Evolutionary conservation across 306 rosid genomes (phyloP), one percentile per base, ranked within the genome.

Genomic region (Ochetophila trinervis): DNA sequence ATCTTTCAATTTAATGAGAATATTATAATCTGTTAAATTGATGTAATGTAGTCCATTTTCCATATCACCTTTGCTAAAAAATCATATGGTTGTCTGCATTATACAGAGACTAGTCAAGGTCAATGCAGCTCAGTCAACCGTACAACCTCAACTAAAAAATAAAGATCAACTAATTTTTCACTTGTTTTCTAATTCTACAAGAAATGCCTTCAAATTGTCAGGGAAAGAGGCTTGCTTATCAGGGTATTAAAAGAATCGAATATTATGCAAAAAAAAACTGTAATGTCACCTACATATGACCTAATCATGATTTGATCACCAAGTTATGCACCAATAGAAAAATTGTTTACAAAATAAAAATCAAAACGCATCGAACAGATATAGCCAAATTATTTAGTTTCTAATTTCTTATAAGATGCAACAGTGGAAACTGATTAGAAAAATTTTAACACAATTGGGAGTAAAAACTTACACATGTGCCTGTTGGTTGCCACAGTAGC

Each of bases 401-500:
- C 34, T 34, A 20, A 24, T 34, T 42, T 16, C 52, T 19, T 53
- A 53, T 48, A 11, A 22, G 1, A 6, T 6, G 10, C 11, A 54
- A 53, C 30, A 24, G 6, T 20, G 7, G 3, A 59, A 64, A 47
- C 30, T 3, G 5, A 42, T 54, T 18, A 34, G 14, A 53, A 13
- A 35, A 54, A 51, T 61, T 34, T 62, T 6, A n/a, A 17, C n/a
- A 63, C 10, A 55, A 56, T 50, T 71, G 17, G 53, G 19, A 68
- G 74, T 11, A 11, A n/a, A n/a, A 74, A 89, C 99, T 93, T 80
- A 94, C 99, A 90, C 60, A 87, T 86, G 69, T 83, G 88, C 80
- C 91, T 88, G 86, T 84, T 77, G 15, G 71, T 81, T 78, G 97
- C 99, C 52, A 90, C 96, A 11, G 86, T 74, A 27, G 97, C 91